Conservation (phyloP, 2,329 filamentous ascomycete genomes). For the Daldinia eschscholtzii region DNA sequence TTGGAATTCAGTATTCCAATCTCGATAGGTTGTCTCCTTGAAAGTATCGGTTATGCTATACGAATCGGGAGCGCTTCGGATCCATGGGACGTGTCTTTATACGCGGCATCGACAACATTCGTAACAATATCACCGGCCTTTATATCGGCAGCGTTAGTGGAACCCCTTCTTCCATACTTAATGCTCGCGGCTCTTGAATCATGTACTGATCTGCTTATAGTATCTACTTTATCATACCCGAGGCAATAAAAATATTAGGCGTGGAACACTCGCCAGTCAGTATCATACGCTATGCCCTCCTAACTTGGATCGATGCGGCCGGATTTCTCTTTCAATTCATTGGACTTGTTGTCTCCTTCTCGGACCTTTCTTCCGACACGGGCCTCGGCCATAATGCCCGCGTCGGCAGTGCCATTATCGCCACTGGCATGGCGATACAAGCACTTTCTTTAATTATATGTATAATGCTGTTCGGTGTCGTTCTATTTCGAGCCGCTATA, state of each 20-base stretch:
- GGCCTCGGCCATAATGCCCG: constrained; percentile 35
- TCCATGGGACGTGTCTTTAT: constrained; percentile 46
- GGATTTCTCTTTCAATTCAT: constrained; percentile 48
- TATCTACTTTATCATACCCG: constrained; percentile 48
- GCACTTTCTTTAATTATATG: constrained; percentile 45
- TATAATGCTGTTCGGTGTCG: constrained; percentile 45
- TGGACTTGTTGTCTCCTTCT: constrained; percentile 50
- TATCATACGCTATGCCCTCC: constrained; percentile 41
- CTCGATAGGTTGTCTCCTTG: constrained; percentile 45
- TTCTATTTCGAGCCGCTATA: constrained; percentile 43
- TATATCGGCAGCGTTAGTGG: constrained; percentile 47
- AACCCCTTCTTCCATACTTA: not conserved
- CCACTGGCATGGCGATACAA: constrained; percentile 48
- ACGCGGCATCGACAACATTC: constrained; percentile 44
- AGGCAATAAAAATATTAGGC: constrained; percentile 49
- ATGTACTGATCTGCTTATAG: constrained; percentile 41
- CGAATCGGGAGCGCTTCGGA: constrained; percentile 44
- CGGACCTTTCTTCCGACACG: constrained; percentile 36
- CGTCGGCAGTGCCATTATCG: constrained; percentile 44
- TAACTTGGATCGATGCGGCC: constrained; percentile 48
- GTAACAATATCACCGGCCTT: constrained; percentile 50
- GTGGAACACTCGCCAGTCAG: constrained; percentile 50
- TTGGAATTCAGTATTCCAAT: constrained; percentile 45
- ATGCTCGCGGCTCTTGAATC: not conserved
- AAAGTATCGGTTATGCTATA: constrained; percentile 45